Conservation (phyloP, 306 rosid species). For the Nissolia schottii region DNA sequence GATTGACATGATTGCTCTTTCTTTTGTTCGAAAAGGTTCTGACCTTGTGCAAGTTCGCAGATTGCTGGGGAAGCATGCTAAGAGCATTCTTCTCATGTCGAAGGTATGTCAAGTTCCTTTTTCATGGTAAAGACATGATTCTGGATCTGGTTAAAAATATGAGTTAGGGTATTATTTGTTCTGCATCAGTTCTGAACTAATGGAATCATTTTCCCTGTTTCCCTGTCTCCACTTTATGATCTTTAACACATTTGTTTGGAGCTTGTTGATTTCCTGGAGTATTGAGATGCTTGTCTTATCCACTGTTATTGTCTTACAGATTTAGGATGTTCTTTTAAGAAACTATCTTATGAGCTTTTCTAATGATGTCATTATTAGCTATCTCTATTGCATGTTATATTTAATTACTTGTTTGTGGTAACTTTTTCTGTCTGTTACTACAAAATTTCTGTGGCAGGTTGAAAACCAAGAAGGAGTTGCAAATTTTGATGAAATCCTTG, state of each 20-base stretch:
- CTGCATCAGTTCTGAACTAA: background rate
- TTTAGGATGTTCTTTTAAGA: background rate
- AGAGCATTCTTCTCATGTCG: conserved; percentile 91
- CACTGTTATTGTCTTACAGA: background rate
- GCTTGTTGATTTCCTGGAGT: background rate
- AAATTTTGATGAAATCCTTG: conserved; percentile 92
- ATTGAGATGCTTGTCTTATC: conserved; percentile 4
- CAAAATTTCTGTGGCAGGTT: conserved; percentile 52
- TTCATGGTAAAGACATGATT: background rate
- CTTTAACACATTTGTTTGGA: background rate
- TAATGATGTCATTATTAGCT: background rate
- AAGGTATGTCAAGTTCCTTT: conserved; percentile 53
- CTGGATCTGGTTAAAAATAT: background rate
- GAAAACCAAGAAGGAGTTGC: conserved; percentile 99
- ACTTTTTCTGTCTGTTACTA: background rate
- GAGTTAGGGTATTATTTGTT: background rate
- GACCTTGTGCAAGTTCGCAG: conserved; percentile 85
- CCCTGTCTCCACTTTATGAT: background rate
- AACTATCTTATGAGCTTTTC: background rate
- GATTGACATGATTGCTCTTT: conserved; percentile 95
- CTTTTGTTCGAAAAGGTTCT: conserved; percentile 93
- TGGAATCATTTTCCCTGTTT: background rate
- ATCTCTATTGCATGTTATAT: background rate
- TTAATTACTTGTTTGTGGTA: background rate
- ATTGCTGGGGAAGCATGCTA: conserved; percentile 76